Evolutionary conservation across 805 yeast genomes (phyloP).

Genomic region (Komagataella populi): DNA sequence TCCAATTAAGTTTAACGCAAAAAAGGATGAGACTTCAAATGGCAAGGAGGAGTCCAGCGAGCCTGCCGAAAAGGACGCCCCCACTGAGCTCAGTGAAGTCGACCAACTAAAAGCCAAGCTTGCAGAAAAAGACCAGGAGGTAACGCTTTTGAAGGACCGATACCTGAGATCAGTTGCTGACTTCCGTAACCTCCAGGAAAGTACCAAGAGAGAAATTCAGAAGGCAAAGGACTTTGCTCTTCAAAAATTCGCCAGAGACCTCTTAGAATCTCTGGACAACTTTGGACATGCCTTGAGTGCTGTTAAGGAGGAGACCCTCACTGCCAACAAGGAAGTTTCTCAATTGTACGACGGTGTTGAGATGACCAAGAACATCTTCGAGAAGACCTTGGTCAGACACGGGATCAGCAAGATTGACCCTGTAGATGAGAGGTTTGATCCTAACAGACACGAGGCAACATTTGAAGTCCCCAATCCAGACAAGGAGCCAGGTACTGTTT

Average conservation of each 20-base stretch:
- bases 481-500: constrained; percentile 84
- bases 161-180: constrained; percentile 80
- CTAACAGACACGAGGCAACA: constrained; percentile 86
- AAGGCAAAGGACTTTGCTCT: constrained; percentile 84
- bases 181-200: constrained; percentile 83
- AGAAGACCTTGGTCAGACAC: constrained; percentile 67
- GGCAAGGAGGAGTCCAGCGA: constrained; percentile 10
- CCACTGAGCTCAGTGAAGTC: constrained; percentile 11
- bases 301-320: constrained; percentile 49
- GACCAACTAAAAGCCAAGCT: constrained; percentile 36
- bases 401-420: constrained; percentile 79
- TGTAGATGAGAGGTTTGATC: constrained; percentile 74
- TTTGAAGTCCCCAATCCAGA: constrained; percentile 80
- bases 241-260: constrained; percentile 83
- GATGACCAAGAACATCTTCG: constrained; percentile 80
- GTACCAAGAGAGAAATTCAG: constrained; percentile 76
- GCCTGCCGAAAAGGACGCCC: constrained; percentile 4
- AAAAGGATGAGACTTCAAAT: constrained; percentile 7
- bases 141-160: constrained; percentile 71
- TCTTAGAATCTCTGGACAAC: constrained; percentile 82
- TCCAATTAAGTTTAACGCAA: constrained; percentile 15
- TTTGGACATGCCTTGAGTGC: constrained; percentile 75
- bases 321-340: constrained; percentile 47
- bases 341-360: constrained; percentile 78
- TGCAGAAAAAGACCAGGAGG: constrained; percentile 53